Evolutionary conservation across 805 yeast genomes (phyloP).

Genomic region (Maudiozyma barnettii): DNA sequence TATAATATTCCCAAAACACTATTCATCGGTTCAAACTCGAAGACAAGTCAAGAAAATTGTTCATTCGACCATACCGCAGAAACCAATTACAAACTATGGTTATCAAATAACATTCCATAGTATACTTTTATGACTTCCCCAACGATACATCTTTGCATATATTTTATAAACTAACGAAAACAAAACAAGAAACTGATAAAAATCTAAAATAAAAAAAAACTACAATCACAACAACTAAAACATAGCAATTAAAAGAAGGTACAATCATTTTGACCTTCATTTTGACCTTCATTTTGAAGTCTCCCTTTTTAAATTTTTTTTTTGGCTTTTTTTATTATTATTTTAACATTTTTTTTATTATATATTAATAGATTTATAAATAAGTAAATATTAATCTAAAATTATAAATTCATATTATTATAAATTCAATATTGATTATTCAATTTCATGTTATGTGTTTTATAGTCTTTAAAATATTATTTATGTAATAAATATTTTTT

Average conservation of each 20-base stretch:
- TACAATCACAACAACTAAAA: not conserved
- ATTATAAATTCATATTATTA: not conserved
- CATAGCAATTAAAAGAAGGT: not conserved
- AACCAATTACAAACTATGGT: conserved; percentile 26
- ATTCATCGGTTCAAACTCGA: not conserved
- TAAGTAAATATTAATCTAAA: not conserved
- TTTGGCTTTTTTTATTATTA: not conserved
- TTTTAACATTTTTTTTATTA: not conserved
- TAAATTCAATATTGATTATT: not conserved
- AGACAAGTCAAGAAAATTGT: not conserved
- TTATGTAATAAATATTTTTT: too few relatives aligned
- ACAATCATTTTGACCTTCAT: not conserved
- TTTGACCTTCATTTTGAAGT: not conserved
- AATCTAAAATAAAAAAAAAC: not conserved
- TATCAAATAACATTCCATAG: conserved; percentile 11
- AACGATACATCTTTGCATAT: not conserved
- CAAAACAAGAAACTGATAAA: not conserved
- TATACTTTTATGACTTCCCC: not conserved
- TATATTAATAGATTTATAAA: too few relatives aligned
- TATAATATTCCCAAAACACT: conserved; percentile 2
- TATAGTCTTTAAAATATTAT: too few relatives aligned
- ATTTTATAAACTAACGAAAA: not conserved
- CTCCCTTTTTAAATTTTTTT: not conserved
- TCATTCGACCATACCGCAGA: conserved; percentile 22
- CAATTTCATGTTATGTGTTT: too few relatives aligned